Evolutionary conservation across 2,329 filamentous ascomycete species (phyloP), one percentile per base, ranked within the genome.

Genomic region (Xylaria sp.): DNA sequence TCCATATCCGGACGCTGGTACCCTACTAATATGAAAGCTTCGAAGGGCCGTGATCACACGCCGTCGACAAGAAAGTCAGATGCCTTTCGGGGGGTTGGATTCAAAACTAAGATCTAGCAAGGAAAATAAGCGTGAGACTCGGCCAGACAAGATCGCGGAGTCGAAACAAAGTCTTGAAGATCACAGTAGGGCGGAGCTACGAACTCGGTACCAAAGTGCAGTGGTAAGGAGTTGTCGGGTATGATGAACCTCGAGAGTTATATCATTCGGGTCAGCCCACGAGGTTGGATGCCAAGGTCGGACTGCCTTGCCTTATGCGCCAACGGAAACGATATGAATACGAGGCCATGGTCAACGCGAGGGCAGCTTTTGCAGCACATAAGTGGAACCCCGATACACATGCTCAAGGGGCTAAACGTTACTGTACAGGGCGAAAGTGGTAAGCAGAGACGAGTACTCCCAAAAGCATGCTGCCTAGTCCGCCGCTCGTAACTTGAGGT

Each of bases 1-100:
- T 63, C 68, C 60, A 70, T 65, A 16, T 59, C 52, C n/a, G 57
- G 50, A 48, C 37, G 42, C 21, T 37, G 38, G 37, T 38, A 45
- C 11, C 2, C 37, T 40, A 19, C 29, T 24, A 22, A 50, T 42
- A 24, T 24, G 44, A 39, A 52, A 16, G 22, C 29, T 49, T 57
- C n/a, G n/a, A 16, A 20, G 18, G 29, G 18, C 34, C 50, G 49
- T 37, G 19, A 19, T 13, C 34, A 19, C 50, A 56, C 50, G 52
- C 56, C 52, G 50, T 55, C 49, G 18, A 51, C 34, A 40, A 17
- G 18, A 34, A 44, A 38, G 19, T 11, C 29, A 34, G 17, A 29
- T 39, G 39, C 19, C 11, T 54, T 16, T 39, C 11, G 41, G 19
- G 13, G 29, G 21, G 22, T 19, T 9, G 51, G 37, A 24, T 17